Conservation (phyloP, 495 filamentous ascomycete species). For the Hypoxylon subgilvum region DNA sequence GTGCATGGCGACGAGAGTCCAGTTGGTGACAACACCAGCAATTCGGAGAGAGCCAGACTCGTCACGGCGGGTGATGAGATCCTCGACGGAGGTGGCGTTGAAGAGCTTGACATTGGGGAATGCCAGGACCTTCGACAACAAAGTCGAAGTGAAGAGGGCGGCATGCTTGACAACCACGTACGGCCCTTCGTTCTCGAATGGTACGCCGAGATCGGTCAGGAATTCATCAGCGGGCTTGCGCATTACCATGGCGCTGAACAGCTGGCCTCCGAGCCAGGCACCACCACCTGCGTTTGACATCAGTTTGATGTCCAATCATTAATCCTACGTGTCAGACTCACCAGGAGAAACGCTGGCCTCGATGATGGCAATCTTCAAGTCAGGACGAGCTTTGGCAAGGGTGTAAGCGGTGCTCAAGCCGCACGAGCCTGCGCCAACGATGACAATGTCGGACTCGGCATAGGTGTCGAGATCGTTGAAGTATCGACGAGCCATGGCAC, state of each 20-base stretch:
- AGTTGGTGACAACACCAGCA: constrained; percentile 91
- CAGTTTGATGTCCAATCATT: constrained; percentile 15
- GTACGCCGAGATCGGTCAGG: constrained; percentile 76
- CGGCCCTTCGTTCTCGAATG: constrained; percentile 85
- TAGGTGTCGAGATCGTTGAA: constrained; percentile 87
- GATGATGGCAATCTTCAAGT: constrained; percentile 89
- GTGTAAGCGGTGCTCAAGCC: constrained; percentile 84
- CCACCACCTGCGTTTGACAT: constrained; percentile 65
- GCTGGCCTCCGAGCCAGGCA: constrained; percentile 90
- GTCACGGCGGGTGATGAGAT: constrained; percentile 76
- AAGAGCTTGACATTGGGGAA: constrained; percentile 95
- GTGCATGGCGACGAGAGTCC: constrained; percentile 88
- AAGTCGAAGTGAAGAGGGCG: constrained; percentile 85
- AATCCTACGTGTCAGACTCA: constrained; percentile 41
- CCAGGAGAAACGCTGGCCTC: constrained; percentile 83
- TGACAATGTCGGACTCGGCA: constrained; percentile 89
- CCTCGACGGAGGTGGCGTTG: constrained; percentile 90
- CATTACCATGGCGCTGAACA: constrained; percentile 93
- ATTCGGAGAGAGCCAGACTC: constrained; percentile 64
- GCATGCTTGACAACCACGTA: constrained; percentile 94
- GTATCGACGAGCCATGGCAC: constrained; percentile 91
- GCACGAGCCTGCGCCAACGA: constrained; percentile 86
- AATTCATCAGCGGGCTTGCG: constrained; percentile 88
- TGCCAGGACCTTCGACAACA: constrained; percentile 76
- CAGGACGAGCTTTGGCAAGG: constrained; percentile 80